phyloP scores from a whole-genome alignment of 2,329 filamentous ascomycete species.

The Colletotrichum falcatum region DNA sequence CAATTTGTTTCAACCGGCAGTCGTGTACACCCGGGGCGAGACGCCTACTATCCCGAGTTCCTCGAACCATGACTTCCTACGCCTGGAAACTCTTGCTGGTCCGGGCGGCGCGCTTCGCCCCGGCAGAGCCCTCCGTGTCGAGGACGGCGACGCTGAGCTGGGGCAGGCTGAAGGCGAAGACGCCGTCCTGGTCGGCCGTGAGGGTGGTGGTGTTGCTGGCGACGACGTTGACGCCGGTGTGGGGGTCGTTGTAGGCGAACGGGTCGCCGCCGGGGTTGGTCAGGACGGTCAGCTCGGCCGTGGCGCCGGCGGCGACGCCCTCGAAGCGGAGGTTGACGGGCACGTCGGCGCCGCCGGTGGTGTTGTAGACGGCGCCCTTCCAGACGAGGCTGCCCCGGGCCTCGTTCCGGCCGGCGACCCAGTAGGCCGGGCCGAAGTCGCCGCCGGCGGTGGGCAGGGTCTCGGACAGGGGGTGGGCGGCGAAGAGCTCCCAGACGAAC shows the following conservation, averaged over 20 bases:
- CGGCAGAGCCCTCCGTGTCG: constrained; percentile 51
- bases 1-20: background rate
- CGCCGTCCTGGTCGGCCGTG: constrained; percentile 57
- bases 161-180: constrained; percentile 65
- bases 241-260: constrained; percentile 59
- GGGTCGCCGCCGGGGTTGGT: constrained; percentile 55
- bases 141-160: constrained; percentile 68
- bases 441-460: constrained; percentile 58
- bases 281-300: constrained; percentile 59
- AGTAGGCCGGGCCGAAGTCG: constrained; percentile 61
- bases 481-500: constrained; percentile 63
- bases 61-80: background rate
- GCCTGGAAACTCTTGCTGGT: constrained; percentile 1
- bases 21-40: background rate
- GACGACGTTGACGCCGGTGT: constrained; percentile 62
- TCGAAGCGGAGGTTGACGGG: constrained; percentile 61
- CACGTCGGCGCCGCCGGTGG: constrained; percentile 57
- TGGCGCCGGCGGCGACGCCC: constrained; percentile 53
- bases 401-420: constrained; percentile 61
- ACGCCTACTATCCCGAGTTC: too few relatives aligned
- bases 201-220: constrained; percentile 54
- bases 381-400: constrained; percentile 57
- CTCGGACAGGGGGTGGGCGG: constrained; percentile 57
- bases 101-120: background rate
- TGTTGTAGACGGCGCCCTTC: constrained; percentile 67